phyloP scores from a whole-genome alignment of 2,329 filamentous ascomycete species.

The Alternaria alternata region DNA sequence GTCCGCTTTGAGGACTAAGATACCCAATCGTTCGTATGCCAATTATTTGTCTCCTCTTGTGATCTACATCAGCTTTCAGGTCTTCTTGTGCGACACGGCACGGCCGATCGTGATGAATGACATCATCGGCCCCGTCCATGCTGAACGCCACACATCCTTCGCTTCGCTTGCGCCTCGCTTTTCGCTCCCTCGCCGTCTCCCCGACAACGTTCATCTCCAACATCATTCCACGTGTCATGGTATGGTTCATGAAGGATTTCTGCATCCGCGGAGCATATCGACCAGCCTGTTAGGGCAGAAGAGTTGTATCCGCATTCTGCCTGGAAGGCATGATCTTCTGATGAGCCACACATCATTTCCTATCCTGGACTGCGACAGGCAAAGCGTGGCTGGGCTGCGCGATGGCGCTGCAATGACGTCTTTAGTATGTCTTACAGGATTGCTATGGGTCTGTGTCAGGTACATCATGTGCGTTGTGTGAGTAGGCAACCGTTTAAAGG shows the following conservation, averaged over 20 bases:
- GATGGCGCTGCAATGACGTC: slow-evolving; percentile 26
- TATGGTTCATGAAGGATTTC: slow-evolving; percentile 7
- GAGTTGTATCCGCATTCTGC: slow-evolving; percentile 1
- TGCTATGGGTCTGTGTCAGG: slow-evolving; percentile 7
- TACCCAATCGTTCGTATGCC: slow-evolving; percentile 11
- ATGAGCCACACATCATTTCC: slow-evolving; percentile 29
- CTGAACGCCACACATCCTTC: slow-evolving; percentile 15
- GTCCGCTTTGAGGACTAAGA: slow-evolving; percentile 10
- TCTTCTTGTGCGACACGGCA: slow-evolving; percentile 15
- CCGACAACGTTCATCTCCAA: slow-evolving; percentile 7
- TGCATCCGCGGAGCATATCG: neutral
- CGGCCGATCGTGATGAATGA: slow-evolving; percentile 21
- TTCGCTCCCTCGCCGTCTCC: slow-evolving; percentile 8
- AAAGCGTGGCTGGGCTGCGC: slow-evolving; percentile 21
- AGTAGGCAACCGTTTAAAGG: slow-evolving; percentile 14
- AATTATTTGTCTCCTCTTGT: slow-evolving; percentile 4
- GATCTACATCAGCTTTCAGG: slow-evolving; percentile 10
- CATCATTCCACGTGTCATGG: slow-evolving; percentile 1
- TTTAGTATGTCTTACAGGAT: slow-evolving; percentile 16
- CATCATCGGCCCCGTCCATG: slow-evolving; percentile 22
- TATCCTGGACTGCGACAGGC: slow-evolving; percentile 13
- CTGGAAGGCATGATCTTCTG: slow-evolving; percentile 16
- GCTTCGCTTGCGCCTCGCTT: slow-evolving; percentile 13
- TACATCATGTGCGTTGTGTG: slow-evolving; percentile 8
- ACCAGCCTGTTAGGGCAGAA: slow-evolving; percentile 1